Percentiles rank a stretch among this genome's conserved stretches.
phyloP scores from a whole-genome alignment of 129 eudicot genomes.

The Gnaphalium uliginosum region DNA sequence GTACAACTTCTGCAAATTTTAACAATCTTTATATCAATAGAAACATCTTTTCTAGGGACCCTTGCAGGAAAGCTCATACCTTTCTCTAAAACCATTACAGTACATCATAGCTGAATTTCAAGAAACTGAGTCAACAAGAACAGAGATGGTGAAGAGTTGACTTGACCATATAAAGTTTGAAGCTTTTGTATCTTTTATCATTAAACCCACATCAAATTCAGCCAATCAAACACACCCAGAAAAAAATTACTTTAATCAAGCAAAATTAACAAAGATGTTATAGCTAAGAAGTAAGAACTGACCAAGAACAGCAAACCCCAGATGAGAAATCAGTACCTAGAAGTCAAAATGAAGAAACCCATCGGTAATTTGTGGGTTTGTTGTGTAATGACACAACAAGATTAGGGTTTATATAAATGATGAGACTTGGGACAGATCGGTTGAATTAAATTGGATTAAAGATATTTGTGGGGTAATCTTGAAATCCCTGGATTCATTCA shows the following conservation, averaged over 20 bases:
- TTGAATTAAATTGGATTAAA: conserved; percentile 14
- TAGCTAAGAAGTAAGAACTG: conserved; percentile 34
- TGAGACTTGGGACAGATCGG: conserved; percentile 7
- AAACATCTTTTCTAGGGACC: neutral
- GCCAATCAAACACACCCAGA: conserved; percentile 19
- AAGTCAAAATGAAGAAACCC: conserved; percentile 31
- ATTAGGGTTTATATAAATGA: conserved; percentile 28
- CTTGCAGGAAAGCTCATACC: neutral
- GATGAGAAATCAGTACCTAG: conserved; percentile 39
- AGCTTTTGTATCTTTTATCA: neutral
- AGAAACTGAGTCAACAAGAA: neutral
- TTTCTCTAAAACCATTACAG: conserved; percentile 1
- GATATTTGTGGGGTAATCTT: conserved; percentile 16
- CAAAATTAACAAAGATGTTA: conserved; percentile 9
- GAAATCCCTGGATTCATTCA: conserved; percentile 35
- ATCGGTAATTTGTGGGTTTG: conserved; percentile 24
- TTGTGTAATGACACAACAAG: conserved; percentile 8
- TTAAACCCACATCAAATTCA: conserved; percentile 23
- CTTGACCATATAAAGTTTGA: neutral
- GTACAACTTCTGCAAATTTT: conserved; percentile 18
- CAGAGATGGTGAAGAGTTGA: neutral
- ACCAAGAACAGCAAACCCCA: conserved; percentile 42
- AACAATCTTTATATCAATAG: conserved; percentile 3
- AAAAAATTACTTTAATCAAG: conserved; percentile 7
- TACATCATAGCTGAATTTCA: conserved; percentile 12